These are phyloP conservation scores for Sporormia fimetaria DNA, from an alignment of 495 filamentous ascomycete species.

Conservation along the genomic window DNA sequence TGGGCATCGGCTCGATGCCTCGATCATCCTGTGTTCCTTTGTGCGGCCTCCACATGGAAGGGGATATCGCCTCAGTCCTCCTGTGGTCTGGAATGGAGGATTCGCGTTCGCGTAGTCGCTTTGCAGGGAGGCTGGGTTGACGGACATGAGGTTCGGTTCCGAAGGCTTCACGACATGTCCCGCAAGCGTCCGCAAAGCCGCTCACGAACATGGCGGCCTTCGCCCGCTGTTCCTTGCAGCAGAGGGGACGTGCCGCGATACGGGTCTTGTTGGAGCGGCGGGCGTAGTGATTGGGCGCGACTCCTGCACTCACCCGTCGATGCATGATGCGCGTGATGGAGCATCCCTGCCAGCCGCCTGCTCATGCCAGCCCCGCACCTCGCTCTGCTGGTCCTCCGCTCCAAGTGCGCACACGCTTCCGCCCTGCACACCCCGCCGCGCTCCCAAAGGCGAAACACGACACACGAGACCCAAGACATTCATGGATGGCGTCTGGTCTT, in stretches of 20 bases:
- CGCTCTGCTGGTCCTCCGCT: neutral
- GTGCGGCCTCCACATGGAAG: no score
- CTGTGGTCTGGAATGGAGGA: no score
- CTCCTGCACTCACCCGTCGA: conserved; percentile 23
- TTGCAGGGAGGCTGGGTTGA: no score
- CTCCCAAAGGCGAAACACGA: no score
- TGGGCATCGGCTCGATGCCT: no score
- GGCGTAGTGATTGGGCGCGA: conserved; percentile 20
- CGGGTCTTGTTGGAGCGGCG: conserved; percentile 5
- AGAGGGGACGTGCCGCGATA: conserved; percentile 18
- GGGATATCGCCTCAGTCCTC: no score
- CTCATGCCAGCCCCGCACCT: conserved; percentile 6
- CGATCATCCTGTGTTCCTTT: no score
- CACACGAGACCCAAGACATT: no score
- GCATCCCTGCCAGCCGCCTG: conserved; percentile 13
- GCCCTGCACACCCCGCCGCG: conserved; percentile 1
- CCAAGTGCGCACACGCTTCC: neutral
- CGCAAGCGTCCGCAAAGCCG: conserved; percentile 6
- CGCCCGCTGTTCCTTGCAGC: conserved; percentile 25
- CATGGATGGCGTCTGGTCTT: no score
- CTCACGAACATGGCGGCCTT: conserved; percentile 18
- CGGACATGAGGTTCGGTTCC: neutral
- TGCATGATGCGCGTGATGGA: conserved; percentile 29
- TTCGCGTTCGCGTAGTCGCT: no score
- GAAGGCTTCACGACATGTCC: conserved; percentile 1